Conservation (phyloP, 495 filamentous ascomycete genomes). For the Aspergillus hancockii region DNA sequence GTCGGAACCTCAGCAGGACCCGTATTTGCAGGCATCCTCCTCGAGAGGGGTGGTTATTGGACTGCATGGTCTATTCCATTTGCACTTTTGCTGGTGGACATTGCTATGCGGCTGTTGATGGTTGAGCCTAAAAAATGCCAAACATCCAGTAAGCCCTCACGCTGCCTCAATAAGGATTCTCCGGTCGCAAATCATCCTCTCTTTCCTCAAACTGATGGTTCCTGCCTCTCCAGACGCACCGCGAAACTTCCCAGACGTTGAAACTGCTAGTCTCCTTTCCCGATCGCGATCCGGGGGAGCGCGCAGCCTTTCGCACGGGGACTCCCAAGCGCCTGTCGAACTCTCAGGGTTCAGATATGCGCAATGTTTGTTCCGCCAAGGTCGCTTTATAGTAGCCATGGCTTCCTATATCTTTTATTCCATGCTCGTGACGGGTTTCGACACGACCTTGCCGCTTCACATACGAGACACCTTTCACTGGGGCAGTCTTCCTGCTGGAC, state of each 20-base stretch:
- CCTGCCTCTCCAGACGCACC: background rate
- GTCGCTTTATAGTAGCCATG: conserved; percentile 12
- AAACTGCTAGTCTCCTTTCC: background rate
- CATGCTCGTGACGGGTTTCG: conserved; percentile 18
- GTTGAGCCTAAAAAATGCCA: conserved; percentile 15
- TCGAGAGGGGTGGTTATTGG: conserved; percentile 30
- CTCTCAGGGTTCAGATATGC: conserved; percentile 15
- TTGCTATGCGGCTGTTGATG: conserved; percentile 26
- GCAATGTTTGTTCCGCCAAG: background rate
- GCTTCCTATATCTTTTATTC: conserved; percentile 7
- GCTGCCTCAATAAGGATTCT: background rate
- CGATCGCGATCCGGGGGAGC: too few relatives aligned
- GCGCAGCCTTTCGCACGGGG: background rate
- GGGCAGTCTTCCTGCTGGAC: conserved; percentile 20
- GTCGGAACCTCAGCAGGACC: conserved; percentile 27
- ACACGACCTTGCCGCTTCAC: conserved; percentile 28
- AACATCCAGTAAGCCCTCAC: background rate
- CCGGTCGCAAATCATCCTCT: too few relatives aligned
- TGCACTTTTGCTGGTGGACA: conserved; percentile 23
- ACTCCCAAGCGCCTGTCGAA: background rate
- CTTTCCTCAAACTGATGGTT: too few relatives aligned
- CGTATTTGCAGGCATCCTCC: conserved; percentile 22
- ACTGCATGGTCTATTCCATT: conserved; percentile 24
- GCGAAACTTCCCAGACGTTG: background rate
- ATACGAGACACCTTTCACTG: conserved; percentile 23